Percentiles rank a stretch among this genome's conserved stretches.
Conservation (phyloP, 495 filamentous ascomycete species). For the Neurospora hispaniola region DNA sequence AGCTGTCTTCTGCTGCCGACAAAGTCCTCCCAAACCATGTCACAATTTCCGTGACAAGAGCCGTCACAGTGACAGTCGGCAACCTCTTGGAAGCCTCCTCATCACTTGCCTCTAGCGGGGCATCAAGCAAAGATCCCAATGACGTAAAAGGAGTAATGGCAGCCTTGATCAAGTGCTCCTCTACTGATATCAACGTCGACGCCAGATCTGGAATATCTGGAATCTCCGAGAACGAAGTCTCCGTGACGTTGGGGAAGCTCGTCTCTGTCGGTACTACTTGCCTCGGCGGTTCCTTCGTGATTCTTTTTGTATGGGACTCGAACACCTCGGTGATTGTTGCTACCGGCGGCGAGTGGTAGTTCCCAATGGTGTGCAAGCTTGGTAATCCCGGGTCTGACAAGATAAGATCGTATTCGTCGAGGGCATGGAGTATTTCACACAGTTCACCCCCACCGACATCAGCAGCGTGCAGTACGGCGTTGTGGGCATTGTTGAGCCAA, state of each 20-base stretch:
- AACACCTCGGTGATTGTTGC: conserved; percentile 8
- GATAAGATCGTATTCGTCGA: conserved; percentile 10
- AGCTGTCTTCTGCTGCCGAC: background rate
- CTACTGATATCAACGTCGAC: background rate
- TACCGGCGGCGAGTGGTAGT: conserved; percentile 7
- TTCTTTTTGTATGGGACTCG: conserved; percentile 5
- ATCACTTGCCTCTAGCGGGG: background rate
- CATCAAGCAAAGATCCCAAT: background rate
- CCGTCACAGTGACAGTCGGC: background rate
- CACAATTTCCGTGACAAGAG: background rate
- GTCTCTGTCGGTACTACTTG: conserved; percentile 4
- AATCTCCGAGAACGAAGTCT: background rate
- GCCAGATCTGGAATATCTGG: background rate
- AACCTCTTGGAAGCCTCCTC: background rate
- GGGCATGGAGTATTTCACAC: conserved; percentile 7
- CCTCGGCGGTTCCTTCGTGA: conserved; percentile 9
- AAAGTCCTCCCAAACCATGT: background rate
- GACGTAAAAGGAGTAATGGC: background rate
- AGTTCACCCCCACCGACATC: conserved; percentile 6
- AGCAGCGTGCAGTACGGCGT: conserved; percentile 6
- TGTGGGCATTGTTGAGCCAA: conserved; percentile 8
- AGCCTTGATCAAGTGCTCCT: background rate
- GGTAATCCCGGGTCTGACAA: conserved; percentile 8
- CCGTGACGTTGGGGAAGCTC: conserved; percentile 5
- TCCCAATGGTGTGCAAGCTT: conserved; percentile 7